Evolutionary conservation across 2,329 filamentous ascomycete genomes (phyloP), one percentile per base, ranked within the genome.

Genomic region (Rhinocladiella similis): DNA sequence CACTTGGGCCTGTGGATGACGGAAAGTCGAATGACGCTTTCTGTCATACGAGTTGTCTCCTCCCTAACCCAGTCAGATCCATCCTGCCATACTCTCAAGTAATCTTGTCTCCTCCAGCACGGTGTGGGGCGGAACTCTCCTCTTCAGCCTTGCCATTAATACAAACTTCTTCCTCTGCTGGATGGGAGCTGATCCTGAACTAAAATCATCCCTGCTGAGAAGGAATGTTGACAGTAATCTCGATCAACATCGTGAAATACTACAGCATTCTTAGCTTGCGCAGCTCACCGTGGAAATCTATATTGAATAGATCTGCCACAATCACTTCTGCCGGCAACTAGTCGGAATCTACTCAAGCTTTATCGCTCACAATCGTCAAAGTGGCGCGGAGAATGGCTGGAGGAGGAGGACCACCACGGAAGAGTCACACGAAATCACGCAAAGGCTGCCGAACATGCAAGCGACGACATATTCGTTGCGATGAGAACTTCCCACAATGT

Each of bases 391-490:
- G 45, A 41, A 97, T 97, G 92, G 90, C 91, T 79, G 91, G 91
- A 77, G 90, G 91, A 71, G 92, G 92, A 76, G 91, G 93, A 80
- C 92, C 93, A 73, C 92, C 93, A 72, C 80, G 85, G 68, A 84
- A 84, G 72, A 96, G 93, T 80, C 94, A 99, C 80, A 99, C 94
- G 72, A 99, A 99, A 80, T 97, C 93, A 68, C 88, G 94, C 71
- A 97, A 97, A 78, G 94, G 94, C 62, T 99, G 94, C 82, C 93
- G 95, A 69, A 96, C 91, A 61, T 99, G 94, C 83, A 99, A 99
- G 77, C 88, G 89, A 72, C 86, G 94, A 72, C 94, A 99, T 75
- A 99, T 99, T 72, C 85, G 94, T 68, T 99, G 94, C 77, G 94
- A 99, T 71, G 94, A 99, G 75, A 96, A 86, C 66, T 97, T 96